Conservation (phyloP, 352 stramenopile species). For the Phytophthora pini region DNA sequence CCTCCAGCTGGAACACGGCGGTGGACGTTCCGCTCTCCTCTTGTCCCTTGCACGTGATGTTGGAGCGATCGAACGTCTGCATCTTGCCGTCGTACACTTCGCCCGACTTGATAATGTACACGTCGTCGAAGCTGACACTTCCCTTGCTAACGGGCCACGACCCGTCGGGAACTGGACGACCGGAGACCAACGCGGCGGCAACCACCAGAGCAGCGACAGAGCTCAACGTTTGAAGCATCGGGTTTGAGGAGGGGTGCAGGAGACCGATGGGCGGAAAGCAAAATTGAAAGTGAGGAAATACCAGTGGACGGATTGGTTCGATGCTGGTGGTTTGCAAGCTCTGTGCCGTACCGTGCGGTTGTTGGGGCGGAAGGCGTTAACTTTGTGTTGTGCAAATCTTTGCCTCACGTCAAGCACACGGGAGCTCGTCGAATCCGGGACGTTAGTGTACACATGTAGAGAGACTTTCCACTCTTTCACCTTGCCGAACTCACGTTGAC, state of each 20-base stretch:
- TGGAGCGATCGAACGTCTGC: slow-evolving; percentile 31
- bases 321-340: too few relatives aligned
- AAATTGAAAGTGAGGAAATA: slow-evolving; percentile 10
- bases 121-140: slow-evolving; percentile 31
- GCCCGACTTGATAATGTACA: slow-evolving; percentile 45
- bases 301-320: background rate
- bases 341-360: background rate
- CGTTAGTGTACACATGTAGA: background rate
- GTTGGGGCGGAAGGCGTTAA: background rate
- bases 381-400: background rate
- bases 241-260: background rate
- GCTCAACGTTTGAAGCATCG: slow-evolving; percentile 18
- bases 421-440: background rate
- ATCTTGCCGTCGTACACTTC: slow-evolving; percentile 58
- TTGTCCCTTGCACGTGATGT: slow-evolving; percentile 50
- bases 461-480: background rate
- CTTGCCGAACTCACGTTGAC: background rate
- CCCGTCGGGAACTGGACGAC: slow-evolving; percentile 35
- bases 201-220: slow-evolving; percentile 5
- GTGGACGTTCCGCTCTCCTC: slow-evolving; percentile 33
- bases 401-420: slow-evolving; percentile 1
- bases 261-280: background rate
- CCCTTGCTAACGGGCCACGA: slow-evolving; percentile 36
- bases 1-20: slow-evolving; percentile 53
- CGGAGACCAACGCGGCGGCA: slow-evolving; percentile 8